A percentile compares a stretch with the other conserved stretches of the same genome.
Conservation (phyloP, 805 yeast genomes). For the Candida ascalaphidarum region DNA sequence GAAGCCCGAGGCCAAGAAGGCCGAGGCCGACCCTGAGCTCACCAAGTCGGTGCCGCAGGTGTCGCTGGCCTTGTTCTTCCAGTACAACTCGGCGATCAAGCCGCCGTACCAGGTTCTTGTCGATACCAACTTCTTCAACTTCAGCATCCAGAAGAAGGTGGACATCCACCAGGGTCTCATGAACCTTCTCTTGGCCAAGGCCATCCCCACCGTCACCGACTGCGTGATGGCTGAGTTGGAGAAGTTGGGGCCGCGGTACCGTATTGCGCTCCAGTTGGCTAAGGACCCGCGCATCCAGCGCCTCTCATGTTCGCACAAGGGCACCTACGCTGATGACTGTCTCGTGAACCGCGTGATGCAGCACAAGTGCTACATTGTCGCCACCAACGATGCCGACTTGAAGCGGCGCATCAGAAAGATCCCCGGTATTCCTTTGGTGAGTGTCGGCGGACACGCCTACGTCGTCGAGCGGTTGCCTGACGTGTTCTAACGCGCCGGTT, state of each 20-base stretch:
- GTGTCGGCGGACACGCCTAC: slow-evolving; percentile 90
- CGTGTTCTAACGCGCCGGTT: slow-evolving; percentile 45
- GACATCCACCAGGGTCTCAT: slow-evolving; percentile 95
- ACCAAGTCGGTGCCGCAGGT: slow-evolving; percentile 68
- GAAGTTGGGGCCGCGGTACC: slow-evolving; percentile 87
- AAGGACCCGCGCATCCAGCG: slow-evolving; percentile 88
- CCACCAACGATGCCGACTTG: slow-evolving; percentile 95
- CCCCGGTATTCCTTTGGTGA: slow-evolving; percentile 95
- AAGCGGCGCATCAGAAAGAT: slow-evolving; percentile 91
- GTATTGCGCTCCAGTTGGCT: slow-evolving; percentile 89
- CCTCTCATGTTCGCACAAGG: slow-evolving; percentile 83
- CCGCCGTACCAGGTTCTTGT: slow-evolving; percentile 97
- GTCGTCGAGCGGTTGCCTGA: slow-evolving; percentile 94
- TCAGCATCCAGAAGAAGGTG: slow-evolving; percentile 90
- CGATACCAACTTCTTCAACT: slow-evolving; percentile 95
- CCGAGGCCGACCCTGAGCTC: slow-evolving; percentile 60
- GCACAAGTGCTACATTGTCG: slow-evolving; percentile 95
- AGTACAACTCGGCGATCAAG: slow-evolving; percentile 84
- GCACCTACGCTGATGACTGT: slow-evolving; percentile 98
- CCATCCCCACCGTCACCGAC: slow-evolving; percentile 92
- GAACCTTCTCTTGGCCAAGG: slow-evolving; percentile 91
- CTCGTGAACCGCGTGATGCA: slow-evolving; percentile 87
- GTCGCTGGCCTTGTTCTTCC: slow-evolving; percentile 91
- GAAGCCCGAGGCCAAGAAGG: slow-evolving; percentile 16
- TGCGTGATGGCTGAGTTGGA: slow-evolving; percentile 98